Evolutionary conservation across 192 early-diverging fungal genomes (phyloP).

Genomic region (Backusella tuberculispora): DNA sequence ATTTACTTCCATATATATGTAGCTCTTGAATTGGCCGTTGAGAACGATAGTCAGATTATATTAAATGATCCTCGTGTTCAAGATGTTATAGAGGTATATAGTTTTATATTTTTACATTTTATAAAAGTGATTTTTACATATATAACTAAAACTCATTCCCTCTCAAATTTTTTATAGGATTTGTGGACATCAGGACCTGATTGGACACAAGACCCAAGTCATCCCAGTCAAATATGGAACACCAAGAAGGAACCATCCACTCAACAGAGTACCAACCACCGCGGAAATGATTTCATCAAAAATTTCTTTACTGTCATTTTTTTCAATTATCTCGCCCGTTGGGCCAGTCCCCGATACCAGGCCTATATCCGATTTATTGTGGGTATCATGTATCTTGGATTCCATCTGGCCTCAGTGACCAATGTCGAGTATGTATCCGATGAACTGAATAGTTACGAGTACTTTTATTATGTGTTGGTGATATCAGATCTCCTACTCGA

Average conservation of each 20-base stretch:
- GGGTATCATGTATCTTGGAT: constrained; percentile 11
- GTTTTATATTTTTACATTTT: constrained; percentile 5
- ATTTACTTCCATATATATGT: not conserved
- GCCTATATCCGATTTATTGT: constrained; percentile 21
- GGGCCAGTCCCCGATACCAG: constrained; percentile 31
- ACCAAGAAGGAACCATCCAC: not conserved
- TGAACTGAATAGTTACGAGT: constrained; percentile 19
- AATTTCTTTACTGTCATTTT: not conserved
- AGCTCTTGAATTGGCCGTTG: constrained; percentile 37
- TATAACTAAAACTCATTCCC: not conserved
- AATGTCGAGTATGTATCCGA: constrained; percentile 30
- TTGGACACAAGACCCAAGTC: constrained; percentile 20
- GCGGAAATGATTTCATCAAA: not conserved
- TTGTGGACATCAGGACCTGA: constrained; percentile 32
- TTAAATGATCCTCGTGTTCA: constrained; percentile 25
- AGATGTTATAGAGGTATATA: constrained; percentile 33
- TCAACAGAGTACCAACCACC: not conserved
- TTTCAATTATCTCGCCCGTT: constrained; percentile 18
- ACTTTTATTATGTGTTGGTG: constrained; percentile 32
- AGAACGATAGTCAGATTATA: constrained; percentile 23
- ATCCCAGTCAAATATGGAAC: constrained; percentile 30
- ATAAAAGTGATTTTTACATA: not conserved
- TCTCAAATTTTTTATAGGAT: constrained; percentile 16
- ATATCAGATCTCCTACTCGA: constrained; percentile 33
- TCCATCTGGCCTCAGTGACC: constrained; percentile 20